Percentiles rank a stretch among this genome's conserved stretches.
Evolutionary conservation across 257 asterid genomes (phyloP).

Genomic region (Plantago major): DNA sequence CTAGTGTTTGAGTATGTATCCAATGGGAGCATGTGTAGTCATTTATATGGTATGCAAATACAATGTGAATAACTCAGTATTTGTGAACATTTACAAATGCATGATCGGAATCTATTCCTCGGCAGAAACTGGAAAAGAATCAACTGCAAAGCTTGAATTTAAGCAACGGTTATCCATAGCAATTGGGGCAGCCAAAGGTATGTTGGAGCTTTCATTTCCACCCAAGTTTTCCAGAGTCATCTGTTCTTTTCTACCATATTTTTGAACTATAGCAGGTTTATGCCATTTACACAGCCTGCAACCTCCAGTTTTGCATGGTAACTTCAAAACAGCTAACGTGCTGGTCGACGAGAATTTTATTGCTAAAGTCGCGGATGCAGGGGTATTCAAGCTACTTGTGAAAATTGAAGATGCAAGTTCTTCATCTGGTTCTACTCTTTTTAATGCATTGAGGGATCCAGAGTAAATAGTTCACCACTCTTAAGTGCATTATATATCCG

Average conservation of each 20-base stretch:
- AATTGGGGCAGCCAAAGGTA: slow-evolving; percentile 78
- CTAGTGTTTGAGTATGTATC: slow-evolving; percentile 66
- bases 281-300: slow-evolving; percentile 52
- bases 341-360: slow-evolving; percentile 72
- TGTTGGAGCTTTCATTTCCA: not conserved
- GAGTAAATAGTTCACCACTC: slow-evolving; percentile 36
- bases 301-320: slow-evolving; percentile 51
- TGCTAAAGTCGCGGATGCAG: slow-evolving; percentile 74
- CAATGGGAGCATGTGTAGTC: slow-evolving; percentile 58
- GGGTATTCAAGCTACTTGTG: slow-evolving; percentile 40
- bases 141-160: slow-evolving; percentile 55
- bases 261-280: slow-evolving; percentile 42
- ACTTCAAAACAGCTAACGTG: slow-evolving; percentile 70
- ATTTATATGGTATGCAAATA: slow-evolving; percentile 53
- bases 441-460: slow-evolving; percentile 56
- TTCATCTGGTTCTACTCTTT: slow-evolving; percentile 34
- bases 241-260: not conserved
- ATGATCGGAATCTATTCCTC: slow-evolving; percentile 1
- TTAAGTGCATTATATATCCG: not conserved
- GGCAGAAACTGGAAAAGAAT: slow-evolving; percentile 34
- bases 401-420: slow-evolving; percentile 43
- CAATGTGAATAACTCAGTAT: not conserved
- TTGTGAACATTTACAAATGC: not conserved
- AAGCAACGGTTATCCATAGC: slow-evolving; percentile 72
- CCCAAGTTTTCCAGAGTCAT: not conserved